Evolutionary conservation across 441 rosid genomes (phyloP).

Genomic region (Erodium texanum): DNA sequence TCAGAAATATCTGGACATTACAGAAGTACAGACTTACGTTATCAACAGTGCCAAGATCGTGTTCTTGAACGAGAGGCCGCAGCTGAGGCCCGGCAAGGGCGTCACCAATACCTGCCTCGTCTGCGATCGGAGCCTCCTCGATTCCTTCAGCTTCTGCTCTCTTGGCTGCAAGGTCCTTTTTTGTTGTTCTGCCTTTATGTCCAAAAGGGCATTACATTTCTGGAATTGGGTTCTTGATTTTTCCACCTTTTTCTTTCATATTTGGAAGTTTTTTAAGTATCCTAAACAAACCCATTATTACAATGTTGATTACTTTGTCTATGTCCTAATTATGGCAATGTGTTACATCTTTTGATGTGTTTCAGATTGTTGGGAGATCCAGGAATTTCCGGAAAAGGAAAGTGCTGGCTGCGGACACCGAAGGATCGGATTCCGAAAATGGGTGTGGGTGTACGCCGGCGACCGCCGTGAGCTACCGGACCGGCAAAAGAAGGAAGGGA

Average conservation of each 20-base stretch:
- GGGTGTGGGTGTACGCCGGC: slow-evolving; percentile 29
- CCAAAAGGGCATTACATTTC: not conserved
- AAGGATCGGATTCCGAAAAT: slow-evolving; percentile 28
- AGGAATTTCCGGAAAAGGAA: slow-evolving; percentile 26
- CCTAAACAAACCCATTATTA: not conserved
- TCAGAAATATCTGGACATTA: slow-evolving; percentile 37
- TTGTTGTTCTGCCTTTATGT: too few species aligned
- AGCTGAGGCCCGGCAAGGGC: slow-evolving; percentile 45
- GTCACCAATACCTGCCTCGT: slow-evolving; percentile 38
- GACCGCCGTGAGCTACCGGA: slow-evolving; percentile 21
- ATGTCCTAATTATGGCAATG: not conserved
- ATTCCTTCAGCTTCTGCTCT: slow-evolving; percentile 42
- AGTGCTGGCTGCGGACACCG: slow-evolving; percentile 12
- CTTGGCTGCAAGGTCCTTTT: slow-evolving; percentile 30
- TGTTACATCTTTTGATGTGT: not conserved
- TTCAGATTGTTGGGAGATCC: slow-evolving; percentile 34
- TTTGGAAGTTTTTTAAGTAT: not conserved
- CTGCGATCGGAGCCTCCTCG: slow-evolving; percentile 46
- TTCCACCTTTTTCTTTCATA: not conserved
- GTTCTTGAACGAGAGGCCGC: slow-evolving; percentile 45
- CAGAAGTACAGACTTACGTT: slow-evolving; percentile 40
- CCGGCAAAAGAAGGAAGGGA: slow-evolving; percentile 41
- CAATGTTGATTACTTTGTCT: too few species aligned
- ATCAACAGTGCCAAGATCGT: slow-evolving; percentile 45
- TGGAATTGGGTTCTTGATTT: not conserved